phyloP scores from a whole-genome alignment of 495 filamentous ascomycete species.

The Clohesyomyces aquaticus region DNA sequence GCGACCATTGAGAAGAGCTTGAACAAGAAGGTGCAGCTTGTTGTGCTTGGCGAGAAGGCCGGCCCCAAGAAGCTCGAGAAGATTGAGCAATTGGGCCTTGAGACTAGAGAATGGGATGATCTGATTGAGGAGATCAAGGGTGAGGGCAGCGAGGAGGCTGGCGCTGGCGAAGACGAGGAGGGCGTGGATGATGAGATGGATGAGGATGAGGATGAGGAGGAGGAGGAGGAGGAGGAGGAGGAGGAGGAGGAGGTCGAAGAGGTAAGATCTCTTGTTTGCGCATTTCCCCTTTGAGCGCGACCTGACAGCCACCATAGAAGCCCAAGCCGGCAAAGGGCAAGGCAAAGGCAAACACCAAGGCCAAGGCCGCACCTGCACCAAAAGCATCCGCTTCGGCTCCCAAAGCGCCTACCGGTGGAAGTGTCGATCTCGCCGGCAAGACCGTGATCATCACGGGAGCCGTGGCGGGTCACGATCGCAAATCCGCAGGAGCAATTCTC shows the following conservation, averaged over 20 bases:
- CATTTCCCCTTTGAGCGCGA: neutral
- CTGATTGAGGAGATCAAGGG: conserved; percentile 29
- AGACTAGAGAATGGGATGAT: conserved; percentile 28
- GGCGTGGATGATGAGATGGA: conserved; percentile 19
- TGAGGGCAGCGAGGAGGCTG: conserved; percentile 11
- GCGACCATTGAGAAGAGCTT: conserved; percentile 30
- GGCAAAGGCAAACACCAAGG: conserved; percentile 28
- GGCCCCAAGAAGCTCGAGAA: conserved; percentile 32
- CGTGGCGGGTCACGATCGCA: conserved; percentile 25
- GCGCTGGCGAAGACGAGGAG: conserved; percentile 13
- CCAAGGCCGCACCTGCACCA: conserved; percentile 29
- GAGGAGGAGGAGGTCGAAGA: conserved; percentile 27
- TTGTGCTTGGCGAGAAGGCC: conserved; percentile 21
- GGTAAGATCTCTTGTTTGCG: conserved; percentile 4
- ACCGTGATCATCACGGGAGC: conserved; percentile 30
- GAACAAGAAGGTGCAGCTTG: conserved; percentile 35
- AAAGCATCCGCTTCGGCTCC: conserved; percentile 2
- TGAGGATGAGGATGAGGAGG: conserved; percentile 25
- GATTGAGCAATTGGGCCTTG: conserved; percentile 25
- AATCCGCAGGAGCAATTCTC: conserved; percentile 14
- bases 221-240: conserved; percentile 17
- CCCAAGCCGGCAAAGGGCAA: conserved; percentile 17
- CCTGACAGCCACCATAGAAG: conserved; percentile 14
- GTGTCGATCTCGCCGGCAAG: conserved; percentile 23
- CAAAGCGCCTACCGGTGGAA: too few relatives aligned